Conservation (phyloP, 352 stramenopile species). For the Globisporangium viniferum region DNA sequence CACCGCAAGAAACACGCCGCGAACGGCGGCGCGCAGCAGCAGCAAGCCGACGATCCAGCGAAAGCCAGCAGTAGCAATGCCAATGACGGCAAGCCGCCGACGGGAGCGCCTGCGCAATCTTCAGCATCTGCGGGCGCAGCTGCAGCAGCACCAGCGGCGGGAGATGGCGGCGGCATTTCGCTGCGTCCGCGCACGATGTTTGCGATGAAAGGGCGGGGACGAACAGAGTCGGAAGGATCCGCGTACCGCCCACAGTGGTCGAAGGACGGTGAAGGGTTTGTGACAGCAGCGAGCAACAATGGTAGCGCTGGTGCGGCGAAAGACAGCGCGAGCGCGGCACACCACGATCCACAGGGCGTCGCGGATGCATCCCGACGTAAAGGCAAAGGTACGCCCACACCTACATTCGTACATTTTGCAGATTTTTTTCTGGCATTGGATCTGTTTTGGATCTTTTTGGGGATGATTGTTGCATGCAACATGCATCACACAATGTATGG, state of each 20-base stretch:
- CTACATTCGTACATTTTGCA: neutral
- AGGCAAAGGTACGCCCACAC: constrained; percentile 52
- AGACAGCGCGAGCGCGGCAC: constrained; percentile 22
- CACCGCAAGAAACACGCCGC: constrained; percentile 57
- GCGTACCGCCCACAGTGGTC: constrained; percentile 83
- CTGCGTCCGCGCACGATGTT: constrained; percentile 87
- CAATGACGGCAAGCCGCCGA: constrained; percentile 11
- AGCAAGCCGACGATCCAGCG: constrained; percentile 14
- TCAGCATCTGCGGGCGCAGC: neutral
- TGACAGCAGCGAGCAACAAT: constrained; percentile 33
- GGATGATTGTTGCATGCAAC: neutral
- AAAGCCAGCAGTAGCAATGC: constrained; percentile 9
- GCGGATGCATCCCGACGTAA: constrained; percentile 46
- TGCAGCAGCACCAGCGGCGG: constrained; percentile 4
- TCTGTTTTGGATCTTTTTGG: neutral
- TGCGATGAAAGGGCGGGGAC: constrained; percentile 77
- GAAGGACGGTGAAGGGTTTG: constrained; percentile 83
- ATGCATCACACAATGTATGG: neutral
- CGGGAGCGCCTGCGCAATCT: neutral
- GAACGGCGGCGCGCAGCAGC: constrained; percentile 7
- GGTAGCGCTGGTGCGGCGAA: constrained; percentile 9
- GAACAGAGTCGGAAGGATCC: constrained; percentile 63
- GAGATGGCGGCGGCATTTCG: constrained; percentile 43
- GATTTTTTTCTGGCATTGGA: constrained; percentile 4
- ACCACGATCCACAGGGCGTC: constrained; percentile 21